Evolutionary conservation across 1,284 basidiomycete species (phyloP).

Genomic region (Pisolithus thermaeus): DNA sequence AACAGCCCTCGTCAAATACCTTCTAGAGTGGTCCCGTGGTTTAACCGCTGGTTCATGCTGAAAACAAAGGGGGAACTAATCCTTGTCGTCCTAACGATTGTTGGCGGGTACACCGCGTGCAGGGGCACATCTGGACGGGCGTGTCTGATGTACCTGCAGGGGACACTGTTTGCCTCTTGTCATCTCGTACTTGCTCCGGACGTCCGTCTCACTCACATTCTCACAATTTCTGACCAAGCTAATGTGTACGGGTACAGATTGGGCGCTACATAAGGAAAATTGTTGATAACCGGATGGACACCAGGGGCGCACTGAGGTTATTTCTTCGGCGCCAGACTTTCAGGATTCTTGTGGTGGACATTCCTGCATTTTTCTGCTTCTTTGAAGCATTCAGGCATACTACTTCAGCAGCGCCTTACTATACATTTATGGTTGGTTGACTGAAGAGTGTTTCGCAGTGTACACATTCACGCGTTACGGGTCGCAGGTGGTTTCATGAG

Average conservation of each 20-base stretch:
- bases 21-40: conserved; percentile 5
- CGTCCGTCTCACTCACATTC: neutral
- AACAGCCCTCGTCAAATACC: neutral
- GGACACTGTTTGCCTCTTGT: conserved; percentile 5
- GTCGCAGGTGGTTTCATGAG: too few species aligned
- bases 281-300: conserved; percentile 1
- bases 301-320: neutral
- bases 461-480: too few species aligned
- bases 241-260: conserved; percentile 1
- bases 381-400: too few species aligned
- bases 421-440: too few species aligned
- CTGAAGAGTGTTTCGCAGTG: too few species aligned
- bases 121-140: neutral
- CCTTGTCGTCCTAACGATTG: neutral
- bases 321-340: conserved; percentile 6
- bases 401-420: too few species aligned
- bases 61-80: neutral
- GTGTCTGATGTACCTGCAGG: conserved; percentile 1
- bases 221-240: neutral
- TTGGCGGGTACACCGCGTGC: neutral
- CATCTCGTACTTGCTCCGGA: conserved; percentile 5
- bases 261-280: conserved; percentile 4
- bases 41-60: conserved; percentile 7
- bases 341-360: neutral
- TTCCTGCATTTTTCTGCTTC: too few species aligned